Evolutionary conservation across 2,329 filamentous ascomycete genomes (phyloP).

Genomic region (Dactylellina haptotyla): DNA sequence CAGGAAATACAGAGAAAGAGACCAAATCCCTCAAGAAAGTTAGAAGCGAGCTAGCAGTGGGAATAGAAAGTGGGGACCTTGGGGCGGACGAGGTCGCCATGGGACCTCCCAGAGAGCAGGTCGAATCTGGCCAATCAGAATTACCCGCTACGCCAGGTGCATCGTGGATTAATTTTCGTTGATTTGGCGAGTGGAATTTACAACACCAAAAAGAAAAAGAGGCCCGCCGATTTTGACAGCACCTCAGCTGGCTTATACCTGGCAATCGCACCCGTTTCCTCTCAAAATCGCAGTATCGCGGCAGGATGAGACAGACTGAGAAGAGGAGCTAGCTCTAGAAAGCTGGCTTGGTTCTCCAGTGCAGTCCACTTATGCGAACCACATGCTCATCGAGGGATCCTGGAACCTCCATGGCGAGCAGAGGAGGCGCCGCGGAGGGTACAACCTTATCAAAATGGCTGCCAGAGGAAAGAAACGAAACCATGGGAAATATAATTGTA

Average conservation of each 20-base stretch:
- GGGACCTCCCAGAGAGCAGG: slow-evolving; percentile 37
- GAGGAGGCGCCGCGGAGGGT: slow-evolving; percentile 17
- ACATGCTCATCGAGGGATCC: slow-evolving; percentile 39
- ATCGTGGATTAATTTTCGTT: slow-evolving; percentile 52
- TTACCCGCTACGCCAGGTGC: slow-evolving; percentile 45
- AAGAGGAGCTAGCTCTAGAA: slow-evolving; percentile 6
- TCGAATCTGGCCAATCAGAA: slow-evolving; percentile 45
- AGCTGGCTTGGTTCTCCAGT: not conserved
- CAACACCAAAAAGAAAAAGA: slow-evolving; percentile 36
- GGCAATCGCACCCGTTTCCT: slow-evolving; percentile 31
- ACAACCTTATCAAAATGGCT: slow-evolving; percentile 39
- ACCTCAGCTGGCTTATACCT: slow-evolving; percentile 44
- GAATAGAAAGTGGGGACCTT: slow-evolving; percentile 46
- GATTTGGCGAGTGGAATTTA: slow-evolving; percentile 24
- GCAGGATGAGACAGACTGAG: slow-evolving; percentile 25
- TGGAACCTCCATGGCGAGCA: slow-evolving; percentile 25
- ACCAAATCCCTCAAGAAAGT: slow-evolving; percentile 30
- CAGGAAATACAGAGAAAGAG: not conserved
- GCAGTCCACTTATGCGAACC: slow-evolving; percentile 22
- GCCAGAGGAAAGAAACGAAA: slow-evolving; percentile 6
- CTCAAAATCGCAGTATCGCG: slow-evolving; percentile 23
- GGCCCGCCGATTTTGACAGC: slow-evolving; percentile 8
- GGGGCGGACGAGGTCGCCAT: slow-evolving; percentile 17
- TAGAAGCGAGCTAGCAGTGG: slow-evolving; percentile 15
- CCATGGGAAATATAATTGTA: slow-evolving; percentile 31